A percentile compares a stretch with the other conserved stretches of the same genome.
Evolutionary conservation across 2,329 filamentous ascomycete species (phyloP).

Genomic region (Dendryphion nanum): DNA sequence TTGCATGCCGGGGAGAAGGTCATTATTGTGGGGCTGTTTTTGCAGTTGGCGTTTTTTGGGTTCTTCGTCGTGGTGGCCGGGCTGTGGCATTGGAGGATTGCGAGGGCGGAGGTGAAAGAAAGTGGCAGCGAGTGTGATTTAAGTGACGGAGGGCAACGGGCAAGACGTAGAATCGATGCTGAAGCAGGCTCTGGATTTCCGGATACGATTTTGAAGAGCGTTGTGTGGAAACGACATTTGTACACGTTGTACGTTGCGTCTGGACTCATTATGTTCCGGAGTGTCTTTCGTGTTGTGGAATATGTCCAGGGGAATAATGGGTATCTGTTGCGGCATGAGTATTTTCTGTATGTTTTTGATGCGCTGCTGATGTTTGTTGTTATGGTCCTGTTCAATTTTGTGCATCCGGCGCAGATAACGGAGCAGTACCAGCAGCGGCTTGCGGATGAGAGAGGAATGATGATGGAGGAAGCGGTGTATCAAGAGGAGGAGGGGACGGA

Average conservation of each 20-base stretch:
- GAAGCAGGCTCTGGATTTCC: neutral
- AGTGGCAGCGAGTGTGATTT: neutral
- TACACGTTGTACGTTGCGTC: constrained; percentile 44
- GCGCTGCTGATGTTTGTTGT: constrained; percentile 43
- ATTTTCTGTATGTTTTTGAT: constrained; percentile 48
- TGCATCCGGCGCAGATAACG: constrained; percentile 34
- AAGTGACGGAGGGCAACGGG: too few species aligned
- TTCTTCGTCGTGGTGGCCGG: constrained; percentile 40
- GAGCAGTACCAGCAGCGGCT: constrained; percentile 1
- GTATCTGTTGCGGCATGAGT: constrained; percentile 44
- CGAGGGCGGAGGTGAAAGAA: neutral
- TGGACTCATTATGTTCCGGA: constrained; percentile 49
- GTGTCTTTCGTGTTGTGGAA: constrained; percentile 51
- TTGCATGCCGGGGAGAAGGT: constrained; percentile 8
- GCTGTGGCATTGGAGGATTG: constrained; percentile 8
- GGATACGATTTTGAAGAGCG: neutral
- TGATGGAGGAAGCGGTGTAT: too few species aligned
- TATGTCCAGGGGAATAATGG: constrained; percentile 47
- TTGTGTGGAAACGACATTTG: constrained; percentile 37
- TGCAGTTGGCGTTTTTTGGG: constrained; percentile 49
- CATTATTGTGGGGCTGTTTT: constrained; percentile 28
- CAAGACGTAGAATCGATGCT: neutral
- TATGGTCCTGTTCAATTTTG: constrained; percentile 41
- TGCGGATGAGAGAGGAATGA: too few species aligned
- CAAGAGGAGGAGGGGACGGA: too few species aligned